These are phyloP conservation scores for Penicillium digitatum DNA, from an alignment of 2,329 filamentous ascomycete species.

Conservation along the genomic window DNA sequence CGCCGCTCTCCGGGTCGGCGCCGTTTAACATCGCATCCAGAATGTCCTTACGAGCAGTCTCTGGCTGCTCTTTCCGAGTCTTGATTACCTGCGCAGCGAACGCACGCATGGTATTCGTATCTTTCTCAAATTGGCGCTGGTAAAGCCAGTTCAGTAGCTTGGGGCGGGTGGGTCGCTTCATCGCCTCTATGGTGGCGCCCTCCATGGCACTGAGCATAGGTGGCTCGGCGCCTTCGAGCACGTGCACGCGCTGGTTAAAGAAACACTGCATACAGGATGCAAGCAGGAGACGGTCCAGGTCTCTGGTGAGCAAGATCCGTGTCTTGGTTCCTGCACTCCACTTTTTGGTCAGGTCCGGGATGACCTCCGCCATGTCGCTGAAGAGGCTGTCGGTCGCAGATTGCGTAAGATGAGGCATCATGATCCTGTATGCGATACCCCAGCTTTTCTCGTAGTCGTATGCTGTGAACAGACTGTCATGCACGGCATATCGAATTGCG, in stretches of 20 bases:
- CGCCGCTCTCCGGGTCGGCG: slow-evolving; percentile 58
- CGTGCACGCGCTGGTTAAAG: slow-evolving; percentile 49
- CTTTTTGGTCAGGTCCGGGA: slow-evolving; percentile 47
- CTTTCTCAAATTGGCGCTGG: slow-evolving; percentile 51
- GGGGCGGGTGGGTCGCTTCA: slow-evolving; percentile 52
- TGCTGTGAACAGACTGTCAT: slow-evolving; percentile 66
- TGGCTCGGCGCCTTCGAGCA: slow-evolving; percentile 44
- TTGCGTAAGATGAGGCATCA: slow-evolving; percentile 45
- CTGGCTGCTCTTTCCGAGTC: slow-evolving; percentile 51
- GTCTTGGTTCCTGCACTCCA: slow-evolving; percentile 44
- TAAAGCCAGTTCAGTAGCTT: slow-evolving; percentile 52
- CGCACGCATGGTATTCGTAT: slow-evolving; percentile 51
- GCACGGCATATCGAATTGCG: slow-evolving; percentile 57
- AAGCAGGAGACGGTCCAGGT: slow-evolving; percentile 53
- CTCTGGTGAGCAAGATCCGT: slow-evolving; percentile 42
- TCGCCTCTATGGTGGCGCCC: slow-evolving; percentile 52
- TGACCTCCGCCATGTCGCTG: slow-evolving; percentile 46
- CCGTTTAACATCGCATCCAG: slow-evolving; percentile 56
- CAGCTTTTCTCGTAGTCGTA: slow-evolving; percentile 51
- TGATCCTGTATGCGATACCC: slow-evolving; percentile 56
- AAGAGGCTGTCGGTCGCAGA: slow-evolving; percentile 41
- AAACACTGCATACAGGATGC: slow-evolving; percentile 49
- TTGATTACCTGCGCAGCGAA: slow-evolving; percentile 55
- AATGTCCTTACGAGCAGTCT: slow-evolving; percentile 51
- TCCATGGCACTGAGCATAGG: slow-evolving; percentile 54